phyloP scores from a whole-genome alignment of 495 filamentous ascomycete species.

The Xylaria sp. region DNA sequence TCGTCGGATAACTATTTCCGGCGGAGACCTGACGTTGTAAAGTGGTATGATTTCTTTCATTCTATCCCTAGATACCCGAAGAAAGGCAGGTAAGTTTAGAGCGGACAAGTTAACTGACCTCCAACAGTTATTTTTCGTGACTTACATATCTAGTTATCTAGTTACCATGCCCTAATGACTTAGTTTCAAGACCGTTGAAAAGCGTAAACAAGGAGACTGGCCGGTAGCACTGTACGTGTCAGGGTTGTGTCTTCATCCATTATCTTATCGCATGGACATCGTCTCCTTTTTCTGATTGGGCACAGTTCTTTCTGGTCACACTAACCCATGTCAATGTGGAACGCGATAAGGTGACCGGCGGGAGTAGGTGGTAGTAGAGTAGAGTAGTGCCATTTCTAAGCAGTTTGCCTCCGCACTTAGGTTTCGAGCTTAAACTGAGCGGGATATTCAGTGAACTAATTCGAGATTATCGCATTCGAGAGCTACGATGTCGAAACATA shows the following conservation, averaged over 20 bases:
- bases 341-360: not conserved
- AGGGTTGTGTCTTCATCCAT: not conserved
- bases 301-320: not conserved
- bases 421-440: not conserved
- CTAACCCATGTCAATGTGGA: not conserved
- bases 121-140: not conserved
- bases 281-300: not conserved
- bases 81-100: not conserved
- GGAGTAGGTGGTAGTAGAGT: not conserved
- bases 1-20: not conserved
- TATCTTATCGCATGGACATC: not conserved
- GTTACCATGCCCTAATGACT: not conserved
- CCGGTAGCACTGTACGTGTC: not conserved
- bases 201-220: not conserved
- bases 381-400: not conserved
- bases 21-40: not conserved
- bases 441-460: not conserved
- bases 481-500: constrained; percentile 29
- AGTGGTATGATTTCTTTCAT: not conserved
- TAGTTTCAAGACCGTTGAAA: not conserved
- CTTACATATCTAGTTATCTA: too few species aligned
- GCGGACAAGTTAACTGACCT: not conserved
- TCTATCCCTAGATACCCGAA: not conserved
- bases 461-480: not conserved
- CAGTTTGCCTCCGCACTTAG: not conserved